These are phyloP conservation scores for Salvia rosmarinus DNA, from an alignment of 257 asterid genomes.

Conservation along the genomic window DNA sequence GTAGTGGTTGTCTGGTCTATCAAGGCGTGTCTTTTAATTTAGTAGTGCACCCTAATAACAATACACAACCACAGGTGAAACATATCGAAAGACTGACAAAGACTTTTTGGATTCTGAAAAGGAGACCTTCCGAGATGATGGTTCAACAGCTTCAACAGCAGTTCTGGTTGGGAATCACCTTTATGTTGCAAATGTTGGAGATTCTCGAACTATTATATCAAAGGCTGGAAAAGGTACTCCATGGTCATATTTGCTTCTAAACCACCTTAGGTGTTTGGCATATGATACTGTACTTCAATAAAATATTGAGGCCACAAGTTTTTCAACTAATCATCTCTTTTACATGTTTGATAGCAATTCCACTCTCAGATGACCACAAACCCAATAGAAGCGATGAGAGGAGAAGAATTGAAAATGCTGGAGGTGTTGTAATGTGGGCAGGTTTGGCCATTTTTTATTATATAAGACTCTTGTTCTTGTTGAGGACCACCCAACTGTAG, in stretches of 20 bases:
- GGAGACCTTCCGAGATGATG: conserved; percentile 94
- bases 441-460: conserved; percentile 52
- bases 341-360: conserved; percentile 69
- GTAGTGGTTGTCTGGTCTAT: conserved; percentile 10
- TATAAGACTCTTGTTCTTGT: not conserved
- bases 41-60: conserved; percentile 25
- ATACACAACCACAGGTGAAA: conserved; percentile 61
- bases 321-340: conserved; percentile 17
- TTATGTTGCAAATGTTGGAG: conserved; percentile 99
- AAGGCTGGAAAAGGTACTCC: conserved; percentile 87
- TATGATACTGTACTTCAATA: conserved; percentile 3
- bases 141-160: conserved; percentile 89
- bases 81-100: conserved; percentile 83
- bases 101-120: conserved; percentile 89
- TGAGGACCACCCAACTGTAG: conserved; percentile 19
- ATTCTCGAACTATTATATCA: conserved; percentile 90
- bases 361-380: conserved; percentile 97
- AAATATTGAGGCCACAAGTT: not conserved
- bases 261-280: not conserved
- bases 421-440: conserved; percentile 99
- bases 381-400: conserved; percentile 98
- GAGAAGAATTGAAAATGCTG: conserved; percentile 95
- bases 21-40: conserved; percentile 1
- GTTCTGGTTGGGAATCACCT: conserved; percentile 90
- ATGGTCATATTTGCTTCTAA: conserved; percentile 11